Evolutionary conservation across 768 basidiomycete species (phyloP), one percentile per base, ranked within the genome.

Genomic region (Pholiota conissans): DNA sequence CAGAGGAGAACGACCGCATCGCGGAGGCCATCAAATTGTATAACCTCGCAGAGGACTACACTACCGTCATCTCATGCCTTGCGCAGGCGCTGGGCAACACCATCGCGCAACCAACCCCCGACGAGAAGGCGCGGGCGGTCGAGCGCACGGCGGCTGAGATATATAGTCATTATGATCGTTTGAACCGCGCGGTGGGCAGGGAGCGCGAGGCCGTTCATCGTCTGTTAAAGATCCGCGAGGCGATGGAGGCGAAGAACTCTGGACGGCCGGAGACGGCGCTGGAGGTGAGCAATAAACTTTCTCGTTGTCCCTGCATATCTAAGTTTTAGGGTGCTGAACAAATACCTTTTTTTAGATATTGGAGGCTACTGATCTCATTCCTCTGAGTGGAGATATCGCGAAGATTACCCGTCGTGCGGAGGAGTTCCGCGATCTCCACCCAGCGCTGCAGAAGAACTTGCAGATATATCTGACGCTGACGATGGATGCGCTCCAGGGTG

Each of bases 11-110:
- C 65, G 87, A 93, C 65, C 89, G 91, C 29, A 80, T 91, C 35
- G 81, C 88, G 1, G 94, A 98, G 69, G 94, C 95, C 2, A 94
- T 98, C 76, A 93, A 95, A 69, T 77, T 99, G 42, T 98, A 94
- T 76, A 95, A 98, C 73, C 85, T 98, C 34, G 95, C 95, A 1
- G 91, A 92, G 30, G 91, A 95, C 61, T 94, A 95, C 69, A 74
- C 82, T 13, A 93, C 91, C 24, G 96, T 98, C 54, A 84, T 98
- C 39, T 80, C 85, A 6, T 92, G 91, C 52, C 87, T 98, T 32
- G 93, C 93, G 13, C 85, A 86, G 55, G 92, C 93, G 2, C 80
- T 99, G 2, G 93, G 95, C 14, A 90, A 87, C 66, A 89, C 91
- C 0, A 79, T 98, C 48, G 78, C 86, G 2, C 81, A 90, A 62